Conservation (phyloP, 1,284 basidiomycete species). For the Lentinula novae-zelandiae region DNA sequence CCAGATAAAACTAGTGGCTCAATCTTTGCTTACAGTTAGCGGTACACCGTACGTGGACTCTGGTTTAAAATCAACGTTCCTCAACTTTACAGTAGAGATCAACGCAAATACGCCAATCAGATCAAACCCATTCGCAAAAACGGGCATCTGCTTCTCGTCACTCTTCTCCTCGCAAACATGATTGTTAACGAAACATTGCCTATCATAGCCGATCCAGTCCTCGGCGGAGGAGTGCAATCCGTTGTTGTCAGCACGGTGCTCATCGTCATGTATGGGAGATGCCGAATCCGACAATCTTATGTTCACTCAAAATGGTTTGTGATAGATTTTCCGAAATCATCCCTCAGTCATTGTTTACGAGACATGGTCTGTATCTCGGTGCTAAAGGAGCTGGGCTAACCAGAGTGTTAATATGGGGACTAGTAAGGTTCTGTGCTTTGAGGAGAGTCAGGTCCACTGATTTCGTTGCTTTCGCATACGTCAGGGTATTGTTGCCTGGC, state of each 20-base stretch:
- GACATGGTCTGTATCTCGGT: conserved; percentile 65
- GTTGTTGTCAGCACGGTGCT: conserved; percentile 82
- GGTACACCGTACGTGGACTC: conserved; percentile 64
- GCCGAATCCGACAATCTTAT: conserved; percentile 13
- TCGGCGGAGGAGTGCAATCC: conserved; percentile 77
- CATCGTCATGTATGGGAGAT: conserved; percentile 70
- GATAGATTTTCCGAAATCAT: conserved; percentile 86
- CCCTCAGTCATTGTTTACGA: conserved; percentile 77
- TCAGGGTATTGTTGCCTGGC: conserved; percentile 80
- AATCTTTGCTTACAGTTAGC: conserved; percentile 42
- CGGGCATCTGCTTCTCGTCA: conserved; percentile 80
- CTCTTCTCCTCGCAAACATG: conserved; percentile 82
- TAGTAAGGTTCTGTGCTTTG: conserved; percentile 79
- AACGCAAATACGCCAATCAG: conserved; percentile 77
- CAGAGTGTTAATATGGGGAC: conserved; percentile 59
- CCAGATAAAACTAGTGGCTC: neutral
- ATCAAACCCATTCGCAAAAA: conserved; percentile 87
- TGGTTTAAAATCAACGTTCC: neutral
- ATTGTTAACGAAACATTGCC: conserved; percentile 85
- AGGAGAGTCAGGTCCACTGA: conserved; percentile 48
- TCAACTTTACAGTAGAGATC: conserved; percentile 44
- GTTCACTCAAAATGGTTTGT: neutral
- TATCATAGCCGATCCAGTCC: conserved; percentile 77
- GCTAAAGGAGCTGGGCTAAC: conserved; percentile 86
- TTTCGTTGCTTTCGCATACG: conserved; percentile 62